Base-by-base conservation (phyloP, 2,329 filamentous ascomycete species). In the Dryadomyces sulphureus region DNA sequence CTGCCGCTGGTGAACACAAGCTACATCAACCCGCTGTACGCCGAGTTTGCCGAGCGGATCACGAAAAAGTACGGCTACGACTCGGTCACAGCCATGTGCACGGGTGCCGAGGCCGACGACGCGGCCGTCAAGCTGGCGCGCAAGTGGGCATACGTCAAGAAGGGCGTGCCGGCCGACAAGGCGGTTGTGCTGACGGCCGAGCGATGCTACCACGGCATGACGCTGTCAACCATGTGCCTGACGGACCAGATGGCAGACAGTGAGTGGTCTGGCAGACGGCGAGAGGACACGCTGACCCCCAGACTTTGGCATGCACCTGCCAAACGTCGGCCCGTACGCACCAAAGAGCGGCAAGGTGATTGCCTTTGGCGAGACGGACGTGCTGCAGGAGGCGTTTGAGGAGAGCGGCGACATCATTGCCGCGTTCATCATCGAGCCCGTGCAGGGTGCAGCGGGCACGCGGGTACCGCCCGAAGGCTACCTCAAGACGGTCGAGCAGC, bases 221-320 rank as follows among this genome's bases (percentile, higher is more conserved):
- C 43, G 4, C 36, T 45, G 17, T 39, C 35, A 11, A 45, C 43
- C 17, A 45, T 45, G 43, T 14, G 14, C 12, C 19, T 45, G 36
- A 30, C 43, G 11, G 36, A 45, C 38, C 14, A 32, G 5, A 45
- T 40, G 9, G 8, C 19, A 2, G 36, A 34, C 36, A 32, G 43
- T 45, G 12, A 19, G 43, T 14, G 20, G 22, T 0, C 16, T 8
- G 16, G 5, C n/a, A n/a, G n/a, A n/a, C n/a, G n/a, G n/a, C n/a
- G n/a, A n/a, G n/a, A n/a, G n/a, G 9, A 27, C 2, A 25, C n/a
- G 14, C 40, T 42, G 22, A 38, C 36, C 8, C 8, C 8, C 25
- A 45, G 43, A 45, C 36, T 45, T 45, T 40, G 43, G 43, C 36
- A 35, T 30, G 19, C 43, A 40, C 11, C 43, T 45, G n/a, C 43